Base-by-base conservation (phyloP, 2,329 filamentous ascomycete species). In the Capronia americana region DNA sequence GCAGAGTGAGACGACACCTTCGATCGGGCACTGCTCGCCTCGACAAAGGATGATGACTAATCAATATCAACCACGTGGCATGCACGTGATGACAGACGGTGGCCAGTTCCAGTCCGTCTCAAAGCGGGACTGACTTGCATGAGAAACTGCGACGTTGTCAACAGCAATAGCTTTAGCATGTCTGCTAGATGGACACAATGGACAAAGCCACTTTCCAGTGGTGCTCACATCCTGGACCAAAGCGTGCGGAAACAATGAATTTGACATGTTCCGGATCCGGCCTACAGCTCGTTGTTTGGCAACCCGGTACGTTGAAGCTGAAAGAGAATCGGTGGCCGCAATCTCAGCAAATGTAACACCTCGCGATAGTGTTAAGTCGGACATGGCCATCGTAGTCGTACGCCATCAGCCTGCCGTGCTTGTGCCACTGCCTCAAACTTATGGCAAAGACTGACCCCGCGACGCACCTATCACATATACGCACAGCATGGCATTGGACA, bases 401-500 rank as follows among this genome's bases (percentile, higher is more conserved):
- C 20, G 20, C 48, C 48, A n/a, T 24, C 4, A 7, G 20, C 20
- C 20, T 51, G 3, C 48, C 7, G 48, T 11, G 24, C 20, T 26
- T 1, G 20, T 26, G 28, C 28, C 17, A 12, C 26, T 10, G 48
- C 48, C 10, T 26, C 23, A 26, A 12, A 4, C 14, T 4, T 5
- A 14, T 26, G 10, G 58, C 30, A 41, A 44, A 53, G 30, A 54
- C 53, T 34, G 1, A 10, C 14, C 0, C 24, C 10, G 8, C n/a
- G 54, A 44, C 34, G n/a, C n/a, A n/a, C 44, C 56, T 14, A 57
- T n/a, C 17, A 38, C 12, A 50, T 11, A 1, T 53, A 7, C 20
- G n/a, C 1, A 20, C 57, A 41, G 46, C 11, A 61, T 61, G 58
- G 48, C 58, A 32, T 34, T 66, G 17, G 64, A 66, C 46, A 28